These are phyloP conservation scores for Pythium brassicae DNA, from an alignment of 352 stramenopile genomes.

Conservation along the genomic window DNA sequence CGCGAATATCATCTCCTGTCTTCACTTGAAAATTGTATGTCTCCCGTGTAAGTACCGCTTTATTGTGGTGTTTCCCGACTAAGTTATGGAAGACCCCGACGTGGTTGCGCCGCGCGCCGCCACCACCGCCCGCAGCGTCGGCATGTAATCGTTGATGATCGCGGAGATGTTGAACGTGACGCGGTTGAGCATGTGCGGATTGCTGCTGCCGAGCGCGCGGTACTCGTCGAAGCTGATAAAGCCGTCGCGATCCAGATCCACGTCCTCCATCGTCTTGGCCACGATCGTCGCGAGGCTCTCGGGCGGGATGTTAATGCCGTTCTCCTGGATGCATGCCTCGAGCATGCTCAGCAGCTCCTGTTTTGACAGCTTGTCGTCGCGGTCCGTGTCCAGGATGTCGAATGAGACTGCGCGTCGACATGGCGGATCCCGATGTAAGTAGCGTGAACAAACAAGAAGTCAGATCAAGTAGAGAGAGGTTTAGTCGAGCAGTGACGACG, in stretches of 20 bases:
- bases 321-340: slow-evolving; percentile 67
- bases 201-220: slow-evolving; percentile 44
- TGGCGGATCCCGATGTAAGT: background rate
- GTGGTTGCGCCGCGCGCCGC: slow-evolving; percentile 17
- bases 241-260: slow-evolving; percentile 60
- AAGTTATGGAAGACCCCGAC: background rate
- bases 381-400: slow-evolving; percentile 68
- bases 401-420: slow-evolving; percentile 52
- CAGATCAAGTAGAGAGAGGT: too few species aligned
- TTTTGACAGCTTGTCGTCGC: slow-evolving; percentile 68
- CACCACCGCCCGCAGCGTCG: slow-evolving; percentile 45
- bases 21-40: background rate
- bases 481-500: too few species aligned
- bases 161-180: slow-evolving; percentile 78
- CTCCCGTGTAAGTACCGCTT: background rate
- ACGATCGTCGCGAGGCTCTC: slow-evolving; percentile 63
- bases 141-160: slow-evolving; percentile 76
- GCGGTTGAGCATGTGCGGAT: slow-evolving; percentile 77
- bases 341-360: slow-evolving; percentile 69
- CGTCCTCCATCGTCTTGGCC: slow-evolving; percentile 63
- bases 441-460: background rate
- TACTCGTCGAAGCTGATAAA: slow-evolving; percentile 81
- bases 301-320: slow-evolving; percentile 68
- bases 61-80: background rate
- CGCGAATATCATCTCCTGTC: background rate